phyloP scores from a whole-genome alignment of 2,329 filamentous ascomycete species.

The Trichoderma koningii region DNA sequence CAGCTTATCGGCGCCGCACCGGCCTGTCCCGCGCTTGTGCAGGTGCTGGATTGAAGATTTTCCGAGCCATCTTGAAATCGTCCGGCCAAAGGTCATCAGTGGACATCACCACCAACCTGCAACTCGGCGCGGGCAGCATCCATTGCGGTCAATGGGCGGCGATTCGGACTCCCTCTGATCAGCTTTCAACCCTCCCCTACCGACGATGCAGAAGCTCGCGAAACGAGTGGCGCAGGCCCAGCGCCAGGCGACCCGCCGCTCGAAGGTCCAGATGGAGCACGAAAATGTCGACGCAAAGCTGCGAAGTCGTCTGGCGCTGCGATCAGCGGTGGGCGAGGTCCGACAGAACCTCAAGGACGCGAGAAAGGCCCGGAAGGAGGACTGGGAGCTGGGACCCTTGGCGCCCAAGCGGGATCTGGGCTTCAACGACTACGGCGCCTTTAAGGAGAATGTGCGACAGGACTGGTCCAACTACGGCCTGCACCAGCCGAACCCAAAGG shows the following conservation, averaged over 20 bases:
- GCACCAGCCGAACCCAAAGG: constrained; percentile 37
- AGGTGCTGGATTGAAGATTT: constrained; percentile 21
- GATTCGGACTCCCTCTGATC: not conserved
- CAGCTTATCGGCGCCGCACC: constrained; percentile 9
- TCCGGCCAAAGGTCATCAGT: constrained; percentile 6
- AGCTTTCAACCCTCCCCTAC: not conserved
- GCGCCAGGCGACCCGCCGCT: constrained; percentile 59
- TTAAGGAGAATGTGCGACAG: constrained; percentile 42
- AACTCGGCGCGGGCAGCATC: constrained; percentile 19
- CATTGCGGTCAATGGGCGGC: constrained; percentile 25
- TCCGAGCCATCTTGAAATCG: constrained; percentile 20
- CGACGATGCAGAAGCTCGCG: constrained; percentile 69
- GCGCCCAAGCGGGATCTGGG: constrained; percentile 76
- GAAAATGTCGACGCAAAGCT: constrained; percentile 37
- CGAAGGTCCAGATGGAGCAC: constrained; percentile 43
- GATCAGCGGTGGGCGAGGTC: constrained; percentile 39
- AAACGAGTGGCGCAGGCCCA: constrained; percentile 67
- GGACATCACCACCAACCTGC: constrained; percentile 2
- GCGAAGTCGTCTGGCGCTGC: constrained; percentile 39
- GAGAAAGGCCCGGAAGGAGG: constrained; percentile 63
- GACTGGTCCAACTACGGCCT: constrained; percentile 41
- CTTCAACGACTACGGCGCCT: constrained; percentile 61
- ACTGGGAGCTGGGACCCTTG: constrained; percentile 76
- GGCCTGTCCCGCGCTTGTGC: constrained; percentile 15
- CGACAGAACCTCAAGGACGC: constrained; percentile 44